Evolutionary conservation across 2,329 filamentous ascomycete species (phyloP).

Genomic region (Magnaporthiopsis incrustans): DNA sequence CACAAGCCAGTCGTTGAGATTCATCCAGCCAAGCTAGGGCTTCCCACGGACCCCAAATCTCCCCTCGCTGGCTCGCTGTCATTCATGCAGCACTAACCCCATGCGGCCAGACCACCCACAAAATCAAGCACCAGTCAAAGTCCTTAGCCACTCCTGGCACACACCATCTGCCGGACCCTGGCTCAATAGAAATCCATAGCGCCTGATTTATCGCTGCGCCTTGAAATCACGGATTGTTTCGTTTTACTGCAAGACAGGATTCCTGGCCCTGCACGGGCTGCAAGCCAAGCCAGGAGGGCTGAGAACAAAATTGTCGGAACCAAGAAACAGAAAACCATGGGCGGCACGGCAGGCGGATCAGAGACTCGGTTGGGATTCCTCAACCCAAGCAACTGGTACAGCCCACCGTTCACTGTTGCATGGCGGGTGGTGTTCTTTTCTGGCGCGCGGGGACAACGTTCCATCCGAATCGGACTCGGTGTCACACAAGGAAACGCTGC

Average conservation of each 20-base stretch:
- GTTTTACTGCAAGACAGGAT: background rate
- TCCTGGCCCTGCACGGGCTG: background rate
- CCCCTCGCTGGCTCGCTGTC: background rate
- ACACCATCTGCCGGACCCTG: background rate
- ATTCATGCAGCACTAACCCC: background rate
- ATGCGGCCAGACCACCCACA: background rate
- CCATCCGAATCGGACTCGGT: background rate
- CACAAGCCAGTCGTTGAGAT: background rate
- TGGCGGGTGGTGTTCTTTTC: background rate
- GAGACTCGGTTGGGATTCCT: background rate
- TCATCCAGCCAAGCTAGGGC: background rate
- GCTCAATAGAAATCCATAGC: background rate
- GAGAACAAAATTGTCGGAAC: background rate
- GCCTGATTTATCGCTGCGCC: background rate
- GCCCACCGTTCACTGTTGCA: background rate
- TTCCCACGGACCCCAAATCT: background rate
- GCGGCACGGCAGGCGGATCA: too few relatives aligned
- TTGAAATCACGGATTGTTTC: background rate
- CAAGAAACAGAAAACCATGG: background rate
- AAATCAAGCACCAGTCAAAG: background rate
- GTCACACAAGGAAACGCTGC: background rate
- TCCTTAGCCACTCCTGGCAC: background rate
- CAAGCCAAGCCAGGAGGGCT: background rate
- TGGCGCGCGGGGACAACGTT: background rate
- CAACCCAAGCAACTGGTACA: background rate